A percentile compares a stretch with the other conserved stretches of the same genome.
Evolutionary conservation across 495 filamentous ascomycete genomes (phyloP).

Genomic region (Clavariopsis aquatica): DNA sequence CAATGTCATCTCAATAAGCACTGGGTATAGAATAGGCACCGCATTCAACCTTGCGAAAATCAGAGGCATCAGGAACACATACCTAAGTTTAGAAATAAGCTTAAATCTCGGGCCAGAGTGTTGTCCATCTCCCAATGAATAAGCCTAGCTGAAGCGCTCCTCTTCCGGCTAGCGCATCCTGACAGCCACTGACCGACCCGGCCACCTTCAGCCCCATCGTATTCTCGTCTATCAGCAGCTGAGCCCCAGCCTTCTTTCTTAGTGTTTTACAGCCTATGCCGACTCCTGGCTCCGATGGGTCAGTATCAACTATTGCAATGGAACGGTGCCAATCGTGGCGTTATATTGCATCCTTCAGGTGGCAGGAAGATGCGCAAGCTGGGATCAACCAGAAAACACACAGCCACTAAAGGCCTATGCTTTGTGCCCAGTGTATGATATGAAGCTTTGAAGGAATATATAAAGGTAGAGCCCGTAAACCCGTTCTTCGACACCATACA

Average conservation of each 20-base stretch:
- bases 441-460: too few species aligned
- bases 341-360: neutral
- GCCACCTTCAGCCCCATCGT: slow-evolving; percentile 3
- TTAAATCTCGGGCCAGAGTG: too few species aligned
- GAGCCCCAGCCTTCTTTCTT: neutral
- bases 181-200: neutral
- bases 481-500: neutral
- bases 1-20: too few species aligned
- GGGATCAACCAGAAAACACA: too few species aligned
- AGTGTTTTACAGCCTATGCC: neutral
- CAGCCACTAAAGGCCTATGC: neutral
- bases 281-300: neutral
- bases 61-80: too few species aligned
- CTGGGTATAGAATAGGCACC: too few species aligned
- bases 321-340: neutral
- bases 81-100: too few species aligned
- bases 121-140: neutral
- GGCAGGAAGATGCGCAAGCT: neutral
- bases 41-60: too few species aligned
- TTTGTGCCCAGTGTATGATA: too few species aligned
- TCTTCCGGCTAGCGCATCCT: slow-evolving; percentile 1
- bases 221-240: slow-evolving; percentile 2
- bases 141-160: neutral
- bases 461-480: too few species aligned
- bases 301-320: neutral